Conservation (phyloP, 257 asterid genomes). For the Solanum arcanum region DNA sequence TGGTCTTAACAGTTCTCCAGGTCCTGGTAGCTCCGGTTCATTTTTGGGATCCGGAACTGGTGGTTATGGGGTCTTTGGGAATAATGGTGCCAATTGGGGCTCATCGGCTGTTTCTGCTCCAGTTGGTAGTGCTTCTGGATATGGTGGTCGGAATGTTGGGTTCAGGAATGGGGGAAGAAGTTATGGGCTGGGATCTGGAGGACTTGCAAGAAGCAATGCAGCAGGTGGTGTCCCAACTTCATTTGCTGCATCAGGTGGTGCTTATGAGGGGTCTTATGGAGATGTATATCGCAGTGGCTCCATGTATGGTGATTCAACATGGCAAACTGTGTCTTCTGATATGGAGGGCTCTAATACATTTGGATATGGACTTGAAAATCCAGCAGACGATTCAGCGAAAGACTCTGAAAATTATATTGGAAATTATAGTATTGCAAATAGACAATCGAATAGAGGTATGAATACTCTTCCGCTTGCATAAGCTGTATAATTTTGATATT, state of each 20-base stretch:
- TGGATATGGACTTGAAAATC: conserved; percentile 36
- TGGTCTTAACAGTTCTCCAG: conserved; percentile 37
- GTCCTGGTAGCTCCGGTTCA: conserved; percentile 41
- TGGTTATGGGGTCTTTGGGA: conserved; percentile 60
- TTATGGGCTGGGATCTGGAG: conserved; percentile 49
- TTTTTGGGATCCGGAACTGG: conserved; percentile 41
- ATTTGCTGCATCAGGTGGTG: conserved; percentile 35
- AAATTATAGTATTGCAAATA: conserved; percentile 39
- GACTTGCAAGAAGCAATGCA: conserved; percentile 45
- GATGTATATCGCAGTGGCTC: conserved; percentile 28
- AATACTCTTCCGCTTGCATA: not conserved
- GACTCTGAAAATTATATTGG: conserved; percentile 32
- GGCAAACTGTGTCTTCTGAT: conserved; percentile 37
- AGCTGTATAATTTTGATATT: conserved; percentile 11
- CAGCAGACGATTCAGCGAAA: conserved; percentile 24
- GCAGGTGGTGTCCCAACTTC: conserved; percentile 35
- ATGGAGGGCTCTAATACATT: conserved; percentile 24
- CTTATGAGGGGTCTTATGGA: conserved; percentile 27
- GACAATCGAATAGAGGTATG: conserved; percentile 74
- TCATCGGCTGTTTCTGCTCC: conserved; percentile 37
- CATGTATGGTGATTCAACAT: conserved; percentile 31
- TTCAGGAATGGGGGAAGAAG: conserved; percentile 48
- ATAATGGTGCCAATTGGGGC: conserved; percentile 60
- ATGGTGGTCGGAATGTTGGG: conserved; percentile 33
- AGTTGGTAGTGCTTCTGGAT: conserved; percentile 40